Base-by-base conservation (phyloP, 2,329 filamentous ascomycete species). In the Aspergillus phoenicis region DNA sequence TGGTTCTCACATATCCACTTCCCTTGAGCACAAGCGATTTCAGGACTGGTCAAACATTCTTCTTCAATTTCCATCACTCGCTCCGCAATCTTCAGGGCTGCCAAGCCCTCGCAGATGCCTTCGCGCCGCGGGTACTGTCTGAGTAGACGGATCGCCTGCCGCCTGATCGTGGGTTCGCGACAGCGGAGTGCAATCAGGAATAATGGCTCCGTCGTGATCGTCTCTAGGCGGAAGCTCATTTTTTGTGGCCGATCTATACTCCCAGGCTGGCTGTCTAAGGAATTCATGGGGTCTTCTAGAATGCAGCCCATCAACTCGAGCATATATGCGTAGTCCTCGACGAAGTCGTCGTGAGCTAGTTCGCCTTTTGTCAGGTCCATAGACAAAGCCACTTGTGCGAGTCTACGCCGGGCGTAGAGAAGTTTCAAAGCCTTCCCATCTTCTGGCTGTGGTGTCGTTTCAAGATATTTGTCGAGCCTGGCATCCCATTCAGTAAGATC, bases 41-140 rank as follows among this genome's bases (percentile, higher is more conserved):
- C 15, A 2, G 33, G 22, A 13, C 39, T 38, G n/a, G 20, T 15
- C 2, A 39, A 47, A 10, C 49, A 38, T 13, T 17, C 20, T 20
- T 53, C 57, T 22, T 58, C 57, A 2, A 58, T 20, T 5, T 59
- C 49, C 5, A 59, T 20, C 7, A 53, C 20, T 17, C 28, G 15
- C 8, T 59, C 39, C 4, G 45, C 28, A 7, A 47, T 20, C n/a
- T 17, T 24, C 8, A 45, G 38, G 13, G 28, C 39, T 11, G 41
- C 17, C 33, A 59, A 30, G 2, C 48, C 51, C 28, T 59, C 57
- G 28, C 57, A 59, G 30, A 59, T 53, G 17, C 57, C 57, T 24
- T 53, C 57, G 5, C 49, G 57, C 20, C 57, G 28, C 4, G 57
- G 57, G 30, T 47, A 53, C 8, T 26, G 57, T 36, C 52, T 3